Base-by-base conservation (phyloP, 345 rosid genomes). In the Brassica rapa region DNA sequence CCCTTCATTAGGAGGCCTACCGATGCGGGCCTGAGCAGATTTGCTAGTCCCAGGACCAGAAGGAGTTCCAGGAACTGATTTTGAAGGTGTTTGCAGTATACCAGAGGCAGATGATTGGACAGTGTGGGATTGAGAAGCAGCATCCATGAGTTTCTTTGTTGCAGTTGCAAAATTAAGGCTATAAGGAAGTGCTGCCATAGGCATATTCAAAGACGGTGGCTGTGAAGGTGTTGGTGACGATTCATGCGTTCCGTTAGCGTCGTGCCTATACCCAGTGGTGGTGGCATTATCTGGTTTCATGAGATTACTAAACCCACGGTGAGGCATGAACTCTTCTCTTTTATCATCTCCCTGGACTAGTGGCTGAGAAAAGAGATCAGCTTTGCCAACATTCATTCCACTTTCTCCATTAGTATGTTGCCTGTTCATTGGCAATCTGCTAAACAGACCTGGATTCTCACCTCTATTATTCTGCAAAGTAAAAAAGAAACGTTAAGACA, bases 1-100 rank as follows among this genome's bases (percentile, higher is more conserved):
- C 1, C 96, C 97, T 80, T 94, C 97, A 14, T 85, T 88, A 64
- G 93, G 96, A 21, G 97, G 92, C 79, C 98, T 88, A 62, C 94
- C 90, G 14, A 88, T 84, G 8, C 97, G 86, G 6, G 84, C 37
- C 79, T 87, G 92, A 66, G 70, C 60, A 32, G 81, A 70, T 79
- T 87, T 93, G 51, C 85, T 88, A 57, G 81, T 69, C 77, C 30
- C 30, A 8, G 41, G 8, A 8, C 82, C 91, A 53, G 88, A 69
- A 70, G 79, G 62, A 11, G 75, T 43, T 70, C 81, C 56, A 79
- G 70, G 5, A 63, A 74, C 85, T 68, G 78, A 70, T 74, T 87
- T 86, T 19, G 87, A 81, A 35, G 87, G 87, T 64, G 87, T 91
- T 9, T 91, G 93, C 69, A 86, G 79, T 79, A 87, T 77, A 9